Percentiles rank a stretch among this genome's conserved stretches.
Evolutionary conservation across 2,329 filamentous ascomycete species (phyloP).

Genomic region (Cercospora zeae-maydis): DNA sequence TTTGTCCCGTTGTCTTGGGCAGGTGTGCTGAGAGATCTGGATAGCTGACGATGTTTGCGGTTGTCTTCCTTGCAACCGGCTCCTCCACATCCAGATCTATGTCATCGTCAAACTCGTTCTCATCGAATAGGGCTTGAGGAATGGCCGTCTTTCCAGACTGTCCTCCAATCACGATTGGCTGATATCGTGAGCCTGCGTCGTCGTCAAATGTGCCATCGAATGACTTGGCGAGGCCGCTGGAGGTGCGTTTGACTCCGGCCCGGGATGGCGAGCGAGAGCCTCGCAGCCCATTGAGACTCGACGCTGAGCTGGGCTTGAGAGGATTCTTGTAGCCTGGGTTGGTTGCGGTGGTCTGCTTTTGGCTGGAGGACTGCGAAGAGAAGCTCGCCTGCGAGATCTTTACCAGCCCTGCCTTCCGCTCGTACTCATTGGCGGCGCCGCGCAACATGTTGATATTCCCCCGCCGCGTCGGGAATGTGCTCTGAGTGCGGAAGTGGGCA

Average conservation of each 20-base stretch:
- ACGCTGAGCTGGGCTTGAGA: conserved; percentile 32
- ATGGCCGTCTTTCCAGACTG: conserved; percentile 26
- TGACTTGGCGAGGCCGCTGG: conserved; percentile 47
- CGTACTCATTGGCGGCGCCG: conserved; percentile 41
- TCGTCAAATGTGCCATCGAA: conserved; percentile 42
- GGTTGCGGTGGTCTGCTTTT: conserved; percentile 39
- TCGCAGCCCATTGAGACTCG: conserved; percentile 27
- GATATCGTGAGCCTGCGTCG: conserved; percentile 28
- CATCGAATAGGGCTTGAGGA: conserved; percentile 53
- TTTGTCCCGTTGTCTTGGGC: conserved; percentile 5
- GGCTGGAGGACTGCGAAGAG: conserved; percentile 55
- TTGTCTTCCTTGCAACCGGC: conserved; percentile 47
- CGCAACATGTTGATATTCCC: conserved; percentile 39
- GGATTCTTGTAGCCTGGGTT: conserved; percentile 35
- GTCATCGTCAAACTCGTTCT: conserved; percentile 86
- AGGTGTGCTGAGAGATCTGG: conserved; percentile 38
- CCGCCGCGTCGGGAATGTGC: conserved; percentile 12
- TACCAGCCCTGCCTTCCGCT: conserved; percentile 34
- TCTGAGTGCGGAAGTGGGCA: background rate
- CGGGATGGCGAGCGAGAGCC: conserved; percentile 19
- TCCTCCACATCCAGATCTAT: conserved; percentile 68
- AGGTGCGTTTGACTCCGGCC: conserved; percentile 42
- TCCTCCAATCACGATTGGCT: conserved; percentile 41
- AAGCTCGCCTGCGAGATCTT: conserved; percentile 52
- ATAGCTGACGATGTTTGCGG: conserved; percentile 42